Evolutionary conservation across 164 flowering plant species (phyloP).

Genomic region (Stephania japonica): DNA sequence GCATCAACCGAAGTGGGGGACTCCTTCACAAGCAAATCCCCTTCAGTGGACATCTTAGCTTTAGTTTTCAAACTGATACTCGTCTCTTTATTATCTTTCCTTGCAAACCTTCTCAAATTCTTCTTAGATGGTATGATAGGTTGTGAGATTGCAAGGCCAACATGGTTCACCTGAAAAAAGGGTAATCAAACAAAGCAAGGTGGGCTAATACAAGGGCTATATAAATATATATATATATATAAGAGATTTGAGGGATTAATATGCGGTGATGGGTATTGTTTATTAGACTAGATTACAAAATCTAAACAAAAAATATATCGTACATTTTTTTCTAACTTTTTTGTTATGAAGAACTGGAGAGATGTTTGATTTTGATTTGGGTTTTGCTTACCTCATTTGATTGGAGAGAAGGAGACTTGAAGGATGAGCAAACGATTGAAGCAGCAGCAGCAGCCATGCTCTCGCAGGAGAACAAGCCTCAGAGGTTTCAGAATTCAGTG

Average conservation of each 20-base stretch:
- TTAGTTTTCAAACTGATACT: constrained; percentile 19
- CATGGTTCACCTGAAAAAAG: constrained; percentile 14
- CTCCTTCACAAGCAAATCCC: constrained; percentile 40
- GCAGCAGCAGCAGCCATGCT: constrained; percentile 16
- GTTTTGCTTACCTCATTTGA: constrained; percentile 7
- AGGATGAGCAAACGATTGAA: constrained; percentile 1
- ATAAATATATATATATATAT: not conserved
- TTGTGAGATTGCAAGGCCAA: constrained; percentile 1
- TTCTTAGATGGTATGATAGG: constrained; percentile 9
- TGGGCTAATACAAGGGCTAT: not conserved
- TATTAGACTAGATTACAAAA: not conserved
- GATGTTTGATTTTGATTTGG: too few relatives aligned
- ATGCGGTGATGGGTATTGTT: not conserved
- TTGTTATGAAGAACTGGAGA: not conserved
- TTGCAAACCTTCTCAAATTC: constrained; percentile 7
- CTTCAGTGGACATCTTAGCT: constrained; percentile 39
- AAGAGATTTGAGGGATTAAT: not conserved
- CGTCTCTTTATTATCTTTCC: constrained; percentile 13
- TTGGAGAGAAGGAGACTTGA: constrained; percentile 2
- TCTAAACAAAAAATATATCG: not conserved
- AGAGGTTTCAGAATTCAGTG: not conserved
- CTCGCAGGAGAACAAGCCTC: too few relatives aligned
- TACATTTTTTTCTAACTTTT: not conserved
- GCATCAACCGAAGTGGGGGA: constrained; percentile 23
- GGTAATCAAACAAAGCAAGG: not conserved